Evolutionary conservation across 169 alveolate species (phyloP).

Genomic region (Plasmodium ovale): DNA sequence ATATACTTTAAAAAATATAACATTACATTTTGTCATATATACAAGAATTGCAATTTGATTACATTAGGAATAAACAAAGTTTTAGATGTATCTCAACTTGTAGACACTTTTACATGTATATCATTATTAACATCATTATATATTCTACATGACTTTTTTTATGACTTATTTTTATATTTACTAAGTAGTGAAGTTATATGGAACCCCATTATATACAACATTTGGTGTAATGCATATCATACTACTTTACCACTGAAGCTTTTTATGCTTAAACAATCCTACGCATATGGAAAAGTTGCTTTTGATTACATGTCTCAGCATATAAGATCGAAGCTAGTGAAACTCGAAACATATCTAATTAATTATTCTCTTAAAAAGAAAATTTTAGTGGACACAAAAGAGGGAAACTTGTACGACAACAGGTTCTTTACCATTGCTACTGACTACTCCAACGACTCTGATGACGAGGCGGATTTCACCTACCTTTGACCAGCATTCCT

Average conservation of each 20-base stretch:
- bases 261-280: constrained; percentile 57
- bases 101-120: constrained; percentile 8
- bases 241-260: constrained; percentile 59
- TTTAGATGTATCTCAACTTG: constrained; percentile 11
- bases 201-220: constrained; percentile 44
- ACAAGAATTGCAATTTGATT: constrained; percentile 39
- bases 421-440: constrained; percentile 20
- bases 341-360: constrained; percentile 30
- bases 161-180: constrained; percentile 17
- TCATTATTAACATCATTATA: constrained; percentile 28
- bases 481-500: no score
- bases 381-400: not conserved
- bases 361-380: constrained; percentile 32
- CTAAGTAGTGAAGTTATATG: constrained; percentile 61
- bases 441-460: not conserved
- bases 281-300: constrained; percentile 19
- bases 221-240: constrained; percentile 50
- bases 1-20: constrained; percentile 47
- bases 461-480: constrained; percentile 28
- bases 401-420: constrained; percentile 32
- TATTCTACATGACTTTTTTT: constrained; percentile 18
- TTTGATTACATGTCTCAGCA: constrained; percentile 12
- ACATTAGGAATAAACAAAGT: constrained; percentile 27
- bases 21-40: constrained; percentile 45
- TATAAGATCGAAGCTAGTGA: constrained; percentile 21